Evolutionary conservation across 1,139 yeast species (phyloP), one percentile per base, ranked within the genome.

Genomic region (Sugiyamaella pinicola): DNA sequence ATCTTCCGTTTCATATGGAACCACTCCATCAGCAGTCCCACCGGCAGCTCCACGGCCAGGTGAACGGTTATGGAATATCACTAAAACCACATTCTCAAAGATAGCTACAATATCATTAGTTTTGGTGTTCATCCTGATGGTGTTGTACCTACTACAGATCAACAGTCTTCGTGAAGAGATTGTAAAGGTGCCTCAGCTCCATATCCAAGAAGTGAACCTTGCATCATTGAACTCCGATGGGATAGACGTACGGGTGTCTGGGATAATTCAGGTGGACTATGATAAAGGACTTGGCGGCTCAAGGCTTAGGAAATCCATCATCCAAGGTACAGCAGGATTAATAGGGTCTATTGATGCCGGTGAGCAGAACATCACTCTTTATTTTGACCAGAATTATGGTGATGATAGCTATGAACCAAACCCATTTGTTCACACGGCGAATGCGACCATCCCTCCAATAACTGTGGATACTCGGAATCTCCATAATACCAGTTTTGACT

Each of bases 401-500:
- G 28, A 12, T 54, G 47, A 43, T 19, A 29, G 12, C 12, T 18
- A 26, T 15, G 39, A 43, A 3, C n/a, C 21, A 6, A n/a, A 43
- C 21, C 47, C 38, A 12, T 43, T 31, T 33, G 52, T 47, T 4
- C 55, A 55, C 29, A 58, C 65, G 2, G 64, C 60, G 5, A 61
- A 56, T 35, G 64, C 64, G 1, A 49, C 54, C 9, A 35, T 62
- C 18, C 68, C 68, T 3, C 43, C 57, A 9, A 47, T 63, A 52
- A 53, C 45, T 1, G 56, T 63, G 4, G 54, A 53, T 31, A 52
- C 59, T 6, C 52, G 55, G 6, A 52, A 61, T 10, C 58, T 55
- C 10, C 55, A 51, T 10, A 45, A 51, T n/a, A 62, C 67, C 6
- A 40, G 39, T 8, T 55, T 64, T 42, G 60, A 62, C 47, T 49